Evolutionary conservation across 495 filamentous ascomycete genomes (phyloP), one percentile per base, ranked within the genome.

Genomic region (Lichenothelia convexa): DNA sequence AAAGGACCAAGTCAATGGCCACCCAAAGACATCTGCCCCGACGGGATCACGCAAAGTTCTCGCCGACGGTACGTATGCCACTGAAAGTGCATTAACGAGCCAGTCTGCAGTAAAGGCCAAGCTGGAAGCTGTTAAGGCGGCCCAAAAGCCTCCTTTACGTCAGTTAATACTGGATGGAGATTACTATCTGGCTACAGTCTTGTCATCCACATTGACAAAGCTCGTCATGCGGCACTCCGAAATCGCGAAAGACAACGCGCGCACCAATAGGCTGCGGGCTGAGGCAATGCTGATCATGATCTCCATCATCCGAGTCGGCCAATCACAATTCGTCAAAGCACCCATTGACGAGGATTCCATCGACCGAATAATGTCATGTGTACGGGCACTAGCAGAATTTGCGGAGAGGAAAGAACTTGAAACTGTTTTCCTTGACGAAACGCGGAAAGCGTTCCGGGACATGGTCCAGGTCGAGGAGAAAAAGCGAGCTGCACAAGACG

Each of bases 201-300:
- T 99, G 20, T 80, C 89, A 0, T 83, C 85, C 5, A 93, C 91
- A 2, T 69, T 99, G 39, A 94, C 89, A 6, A 99, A 99, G 56
- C 65, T 99, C 32, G 91, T 95, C 39, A 95, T 99, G 85, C 80
- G 91, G 26, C 86, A 99, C 54, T 79, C 85, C 3, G 86, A 95
- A 56, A 85, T 94, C 41, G 92, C 86, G 13, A 64, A 80, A 17
- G 89, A 95, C 46, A 57, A 61, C 18, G 78, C 80, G 21, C 78
- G 91, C 15, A 95, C 86, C 11, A 95, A 95, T 49, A 86, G 87
- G 22, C 70, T 99, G 3, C 78, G 82, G 18, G 89, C 89, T 3
- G 91, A 99, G 59, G 91, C 91, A 20, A 99, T 95, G 91, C 67
- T 95, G 30, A 95, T 95, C 53, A 93, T 97, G 85, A 93, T 95